Evolutionary conservation across 2,329 filamentous ascomycete genomes (phyloP).

Genomic region (Zopfia rhizophila): DNA sequence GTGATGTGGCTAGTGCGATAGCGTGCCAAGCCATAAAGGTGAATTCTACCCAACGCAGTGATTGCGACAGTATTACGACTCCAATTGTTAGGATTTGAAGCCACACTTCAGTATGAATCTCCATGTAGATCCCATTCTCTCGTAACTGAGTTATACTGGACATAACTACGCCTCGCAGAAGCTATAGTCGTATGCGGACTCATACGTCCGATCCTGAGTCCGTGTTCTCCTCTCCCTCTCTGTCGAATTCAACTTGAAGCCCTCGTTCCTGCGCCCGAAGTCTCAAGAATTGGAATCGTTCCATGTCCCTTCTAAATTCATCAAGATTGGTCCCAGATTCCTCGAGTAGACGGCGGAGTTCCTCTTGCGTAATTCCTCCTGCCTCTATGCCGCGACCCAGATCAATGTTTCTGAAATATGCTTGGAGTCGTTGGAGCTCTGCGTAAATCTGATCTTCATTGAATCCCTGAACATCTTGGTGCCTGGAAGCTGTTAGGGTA

Average conservation of each 20-base stretch:
- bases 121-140: no score
- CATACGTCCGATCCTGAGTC: no score
- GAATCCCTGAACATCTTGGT: conserved; percentile 9
- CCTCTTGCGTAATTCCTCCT: conserved; percentile 29
- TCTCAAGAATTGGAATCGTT: conserved; percentile 26
- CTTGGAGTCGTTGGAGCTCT: conserved; percentile 37
- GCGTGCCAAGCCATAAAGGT: no score
- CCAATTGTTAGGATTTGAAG: no score
- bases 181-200: no score
- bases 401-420: conserved; percentile 41
- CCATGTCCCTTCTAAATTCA: conserved; percentile 41
- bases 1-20: no score
- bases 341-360: conserved; percentile 31
- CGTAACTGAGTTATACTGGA: no score
- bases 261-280: conserved; percentile 35
- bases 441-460: conserved; percentile 31
- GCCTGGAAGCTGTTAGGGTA: conserved; percentile 13
- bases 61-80: no score
- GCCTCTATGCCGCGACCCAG: conserved; percentile 28
- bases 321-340: conserved; percentile 32
- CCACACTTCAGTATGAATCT: no score
- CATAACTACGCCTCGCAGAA: no score
- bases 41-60: no score
- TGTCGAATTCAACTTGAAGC: conserved; percentile 39
- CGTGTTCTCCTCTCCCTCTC: conserved; percentile 9